Evolutionary conservation across 2,329 filamentous ascomycete genomes (phyloP), one percentile per base, ranked within the genome.

Genomic region (Curvularia lunata): DNA sequence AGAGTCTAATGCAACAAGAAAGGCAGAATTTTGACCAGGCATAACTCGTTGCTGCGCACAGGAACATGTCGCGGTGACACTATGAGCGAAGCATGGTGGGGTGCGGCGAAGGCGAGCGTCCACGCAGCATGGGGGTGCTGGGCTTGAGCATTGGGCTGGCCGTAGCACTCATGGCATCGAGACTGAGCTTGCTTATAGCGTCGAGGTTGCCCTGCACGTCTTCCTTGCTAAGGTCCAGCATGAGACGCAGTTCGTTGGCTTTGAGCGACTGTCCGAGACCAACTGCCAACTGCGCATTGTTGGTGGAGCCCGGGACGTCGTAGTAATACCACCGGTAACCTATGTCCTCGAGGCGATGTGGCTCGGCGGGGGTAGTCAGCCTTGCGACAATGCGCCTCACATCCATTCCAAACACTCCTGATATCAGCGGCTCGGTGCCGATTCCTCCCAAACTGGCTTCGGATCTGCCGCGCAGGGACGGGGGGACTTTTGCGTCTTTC

Each of bases 361-460:
- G 74, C 54, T 74, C 73, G 38, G 65, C 69, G 1, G 73, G 73
- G 3, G 68, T 70, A 1, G 73, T 72, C 50, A 76, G 65, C 40
- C 70, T 64, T 16, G 73, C 73, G 3, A 48, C 56, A 46, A 75
- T 64, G 18, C 69, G 64, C 38, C 73, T 60, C 10, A 77, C 65
- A 34, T 77, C 73, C 73, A 76, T 74, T 41, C 74, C 74, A 59
- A 77, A 77, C 5, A 77, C 66, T 48, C 73, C 74, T 28, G 73
- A 76, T 42, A 77, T 64, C 23, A 66, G 59, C 2, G 67, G 65
- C 48, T 75, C 73, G 47, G 58, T 65, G 56, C 68, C 73, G 21
- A 73, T 61, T 1, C 69, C 70, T 21, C 68, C 73, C 12, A 76
- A 58, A 12, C 58, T 67, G 2, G 68, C 70, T 52, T 71, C 65